phyloP scores from a whole-genome alignment of 805 yeast genomes.

The Saturnispora hagleri region DNA sequence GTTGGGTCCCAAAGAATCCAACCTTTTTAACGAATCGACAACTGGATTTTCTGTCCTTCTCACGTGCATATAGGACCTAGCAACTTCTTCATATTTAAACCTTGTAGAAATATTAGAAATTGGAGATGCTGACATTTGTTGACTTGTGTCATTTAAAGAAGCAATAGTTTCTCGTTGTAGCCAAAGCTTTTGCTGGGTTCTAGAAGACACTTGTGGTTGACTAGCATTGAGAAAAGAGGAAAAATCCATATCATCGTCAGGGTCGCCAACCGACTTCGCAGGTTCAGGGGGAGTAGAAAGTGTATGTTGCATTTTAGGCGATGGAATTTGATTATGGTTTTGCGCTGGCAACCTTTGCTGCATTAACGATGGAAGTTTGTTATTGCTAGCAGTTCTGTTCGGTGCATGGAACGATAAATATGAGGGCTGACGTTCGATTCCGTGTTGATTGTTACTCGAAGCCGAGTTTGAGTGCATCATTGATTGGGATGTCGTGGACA shows the following conservation, averaged over 20 bases:
- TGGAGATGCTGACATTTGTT: conserved; percentile 17
- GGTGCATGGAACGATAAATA: conserved; percentile 12
- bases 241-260: conserved; percentile 12
- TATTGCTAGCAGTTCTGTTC: not conserved
- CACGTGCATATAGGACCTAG: conserved; percentile 64
- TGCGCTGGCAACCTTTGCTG: not conserved
- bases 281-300: not conserved
- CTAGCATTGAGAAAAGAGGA: conserved; percentile 27
- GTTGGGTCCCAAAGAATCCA: conserved; percentile 20
- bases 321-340: not conserved
- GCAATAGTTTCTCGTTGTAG: conserved; percentile 58
- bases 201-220: conserved; percentile 40
- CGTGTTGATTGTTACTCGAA: conserved; percentile 9
- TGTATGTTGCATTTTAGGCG: not conserved
- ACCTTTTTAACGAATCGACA: conserved; percentile 49
- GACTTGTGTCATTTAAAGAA: conserved; percentile 48
- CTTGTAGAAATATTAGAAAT: conserved; percentile 37
- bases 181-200: conserved; percentile 84
- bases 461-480: conserved; percentile 2
- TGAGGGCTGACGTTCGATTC: conserved; percentile 16
- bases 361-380: not conserved
- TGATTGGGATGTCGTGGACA: not conserved
- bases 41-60: conserved; percentile 66
- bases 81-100: conserved; percentile 70
- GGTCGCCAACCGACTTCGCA: not conserved